Evolutionary conservation across 1,284 basidiomycete genomes (phyloP), one percentile per base, ranked within the genome.

Genomic region (Cryptococcus sp.): DNA sequence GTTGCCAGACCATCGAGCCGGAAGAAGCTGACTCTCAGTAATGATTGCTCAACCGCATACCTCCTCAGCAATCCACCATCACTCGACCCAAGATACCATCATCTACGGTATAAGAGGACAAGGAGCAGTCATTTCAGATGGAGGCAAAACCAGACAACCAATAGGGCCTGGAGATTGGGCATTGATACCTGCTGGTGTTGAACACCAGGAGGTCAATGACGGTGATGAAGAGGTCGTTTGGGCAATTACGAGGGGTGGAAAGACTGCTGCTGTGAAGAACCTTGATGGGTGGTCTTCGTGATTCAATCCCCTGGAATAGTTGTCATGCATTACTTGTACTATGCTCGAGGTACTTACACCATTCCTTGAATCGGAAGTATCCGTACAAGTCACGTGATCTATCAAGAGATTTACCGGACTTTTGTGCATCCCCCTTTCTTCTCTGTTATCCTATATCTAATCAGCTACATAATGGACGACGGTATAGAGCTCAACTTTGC

Each of bases 401-500:
- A 49, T 19, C 47, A 32, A 45, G 55, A 16, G 37, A 56, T 37
- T n/a, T n/a, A n/a, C n/a, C n/a, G n/a, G n/a, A n/a, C n/a, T n/a
- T n/a, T n/a, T n/a, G n/a, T n/a, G n/a, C n/a, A n/a, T n/a, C n/a
- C n/a, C n/a, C n/a, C n/a, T n/a, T n/a, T n/a, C n/a, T n/a, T n/a
- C n/a, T n/a, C n/a, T n/a, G n/a, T n/a, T n/a, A n/a, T n/a, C n/a
- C n/a, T n/a, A n/a, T n/a, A n/a, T n/a, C n/a, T n/a, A n/a, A n/a
- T n/a, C n/a, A n/a, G n/a, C n/a, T n/a, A n/a, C 19, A 72, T 72
- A 69, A 70, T 70, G 64, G 74, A 77, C 61, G 67, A 66, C 62
- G 69, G 70, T 39, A 69, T 76, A 40, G 70, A 74, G 60, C 69
- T 77, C 57, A 76, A 76, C 62, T 70, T 76, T 45, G 70, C 74